A percentile compares a stretch with the other conserved stretches of the same genome.
These are phyloP conservation scores for Chaetoscypha palmicola DNA, from an alignment of 2,329 filamentous ascomycete genomes.

Conservation along the genomic window DNA sequence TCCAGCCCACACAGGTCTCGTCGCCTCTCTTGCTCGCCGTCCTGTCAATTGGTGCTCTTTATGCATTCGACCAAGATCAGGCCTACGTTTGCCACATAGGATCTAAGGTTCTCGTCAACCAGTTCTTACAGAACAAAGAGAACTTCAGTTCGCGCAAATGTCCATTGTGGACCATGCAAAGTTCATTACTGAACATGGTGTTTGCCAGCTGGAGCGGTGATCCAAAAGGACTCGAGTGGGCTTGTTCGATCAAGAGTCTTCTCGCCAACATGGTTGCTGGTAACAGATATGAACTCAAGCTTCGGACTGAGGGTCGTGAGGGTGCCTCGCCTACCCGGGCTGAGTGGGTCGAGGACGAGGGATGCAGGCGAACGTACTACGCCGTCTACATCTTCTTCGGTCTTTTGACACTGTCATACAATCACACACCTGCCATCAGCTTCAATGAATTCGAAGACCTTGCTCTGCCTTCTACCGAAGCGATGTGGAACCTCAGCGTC, in stretches of 20 bases:
- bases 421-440: constrained; percentile 94
- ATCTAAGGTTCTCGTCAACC: constrained; percentile 93
- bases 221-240: constrained; percentile 95
- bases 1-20: constrained; percentile 71
- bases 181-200: constrained; percentile 94
- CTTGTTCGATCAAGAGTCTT: constrained; percentile 96
- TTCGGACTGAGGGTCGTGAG: constrained; percentile 81
- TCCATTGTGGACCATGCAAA: constrained; percentile 97
- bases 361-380: constrained; percentile 93
- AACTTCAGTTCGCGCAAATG: constrained; percentile 98
- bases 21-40: constrained; percentile 82
- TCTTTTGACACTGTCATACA: constrained; percentile 88
- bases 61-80: constrained; percentile 94
- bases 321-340: constrained; percentile 67
- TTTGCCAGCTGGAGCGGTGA: constrained; percentile 99
- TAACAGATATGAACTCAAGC: constrained; percentile 91
- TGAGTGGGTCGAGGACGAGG: constrained; percentile 96
- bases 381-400: constrained; percentile 99
- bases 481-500: constrained; percentile 80
- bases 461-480: constrained; percentile 87
- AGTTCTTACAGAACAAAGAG: constrained; percentile 96
- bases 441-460: constrained; percentile 97
- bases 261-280: constrained; percentile 98
- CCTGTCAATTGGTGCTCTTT: constrained; percentile 89
- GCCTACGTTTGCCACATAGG: constrained; percentile 97